Evolutionary conservation across 2,329 filamentous ascomycete genomes (phyloP), one percentile per base, ranked within the genome.

Genomic region (Ascomycota sp.): DNA sequence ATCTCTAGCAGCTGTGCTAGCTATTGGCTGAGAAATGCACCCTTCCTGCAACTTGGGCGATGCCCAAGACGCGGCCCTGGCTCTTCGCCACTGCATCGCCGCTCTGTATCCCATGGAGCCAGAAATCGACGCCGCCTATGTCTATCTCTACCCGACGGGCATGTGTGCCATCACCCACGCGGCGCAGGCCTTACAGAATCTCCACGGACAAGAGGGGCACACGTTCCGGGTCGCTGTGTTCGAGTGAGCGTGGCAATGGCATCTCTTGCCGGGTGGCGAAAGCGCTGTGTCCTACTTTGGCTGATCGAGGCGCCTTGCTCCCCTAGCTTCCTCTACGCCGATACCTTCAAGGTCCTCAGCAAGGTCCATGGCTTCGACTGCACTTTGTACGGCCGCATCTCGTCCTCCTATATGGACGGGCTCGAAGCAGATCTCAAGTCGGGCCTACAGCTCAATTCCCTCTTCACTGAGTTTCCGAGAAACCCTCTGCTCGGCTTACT

Each of bases 91-190:
- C 23, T 33, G 35, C 10, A 41, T 48, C 23, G 38, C 38, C 3
- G 24, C 28, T n/a, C 27, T 43, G 5, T 28, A 40, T 1, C 40
- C 40, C 1, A 40, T 42, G 1, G 38, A 33, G 8, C 23, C 23
- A 7, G 20, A 9, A 8, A n/a, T 41, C 4, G 12, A 12, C 6
- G n/a, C 11, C 5, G 34, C 42, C 2, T 57, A 65, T 36, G 52
- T 69, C 1, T 63, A 53, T 28, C 45, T 68, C 4, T 65, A 59
- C 36, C 52, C 52, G 9, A 58, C 55, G 3, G 63, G 64, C 13
- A 69, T 68, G 63, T 54, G 57, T 2, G 52, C 55, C n/a, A 59
- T 69, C 10, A 38, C 37, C 5, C 40, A 41, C 12, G 38, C 38
- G 28, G 42, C 41, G 3, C 26, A 33, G 3, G 34, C 35, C 4